Evolutionary conservation across 192 early-diverging fungal species (phyloP).

Genomic region (Chytriomyces confervae): DNA sequence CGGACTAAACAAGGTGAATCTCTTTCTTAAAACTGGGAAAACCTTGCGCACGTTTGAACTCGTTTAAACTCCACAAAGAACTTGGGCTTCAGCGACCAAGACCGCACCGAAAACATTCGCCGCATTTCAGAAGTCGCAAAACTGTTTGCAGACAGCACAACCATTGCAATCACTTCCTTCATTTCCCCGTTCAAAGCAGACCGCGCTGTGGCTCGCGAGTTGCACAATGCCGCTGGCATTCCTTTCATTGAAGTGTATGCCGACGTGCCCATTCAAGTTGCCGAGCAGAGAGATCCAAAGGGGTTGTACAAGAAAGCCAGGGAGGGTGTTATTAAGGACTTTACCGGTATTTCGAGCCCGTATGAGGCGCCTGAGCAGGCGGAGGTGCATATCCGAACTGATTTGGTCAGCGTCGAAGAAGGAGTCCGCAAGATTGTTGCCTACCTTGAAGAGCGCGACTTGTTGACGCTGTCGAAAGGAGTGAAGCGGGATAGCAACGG

Average conservation of each 20-base stretch:
- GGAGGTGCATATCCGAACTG: conserved; percentile 85
- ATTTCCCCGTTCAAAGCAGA: conserved; percentile 88
- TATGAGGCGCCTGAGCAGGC: conserved; percentile 85
- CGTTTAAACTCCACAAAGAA: conserved; percentile 42
- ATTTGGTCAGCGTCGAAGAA: conserved; percentile 73
- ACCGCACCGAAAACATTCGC: conserved; percentile 94
- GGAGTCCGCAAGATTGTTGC: conserved; percentile 56
- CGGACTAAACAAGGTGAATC: conserved; percentile 75
- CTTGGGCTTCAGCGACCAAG: conserved; percentile 87
- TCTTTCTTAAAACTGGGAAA: background rate
- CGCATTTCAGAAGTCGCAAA: conserved; percentile 91
- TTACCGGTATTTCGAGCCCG: conserved; percentile 92
- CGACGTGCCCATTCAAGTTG: conserved; percentile 85
- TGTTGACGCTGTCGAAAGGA: background rate
- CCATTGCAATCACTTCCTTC: conserved; percentile 85
- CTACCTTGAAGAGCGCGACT: background rate
- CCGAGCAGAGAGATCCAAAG: conserved; percentile 92
- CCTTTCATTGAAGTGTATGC: conserved; percentile 89
- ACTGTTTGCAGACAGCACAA: conserved; percentile 87
- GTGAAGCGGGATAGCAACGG: background rate
- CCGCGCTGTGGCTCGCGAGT: conserved; percentile 77
- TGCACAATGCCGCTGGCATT: conserved; percentile 77
- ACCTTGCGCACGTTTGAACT: conserved; percentile 48
- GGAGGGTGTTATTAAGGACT: conserved; percentile 92
- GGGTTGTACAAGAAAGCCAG: conserved; percentile 96